Conservation (phyloP, 768 basidiomycete species). For the Favolaschia claudopus region DNA sequence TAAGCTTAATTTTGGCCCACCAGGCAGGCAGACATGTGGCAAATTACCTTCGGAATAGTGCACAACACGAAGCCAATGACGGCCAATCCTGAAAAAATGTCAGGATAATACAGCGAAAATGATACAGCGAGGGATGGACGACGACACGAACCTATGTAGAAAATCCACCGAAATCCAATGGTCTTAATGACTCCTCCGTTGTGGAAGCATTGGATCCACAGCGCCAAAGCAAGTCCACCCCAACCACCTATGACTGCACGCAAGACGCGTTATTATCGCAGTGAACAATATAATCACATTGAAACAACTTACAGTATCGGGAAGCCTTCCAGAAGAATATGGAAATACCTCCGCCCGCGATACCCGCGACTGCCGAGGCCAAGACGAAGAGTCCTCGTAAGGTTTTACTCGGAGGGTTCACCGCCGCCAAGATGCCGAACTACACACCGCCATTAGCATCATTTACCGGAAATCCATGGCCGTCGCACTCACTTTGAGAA, state of each 20-base stretch:
- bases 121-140: constrained; percentile 12
- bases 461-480: neutral
- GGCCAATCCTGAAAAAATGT: constrained; percentile 59
- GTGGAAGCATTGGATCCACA: constrained; percentile 88
- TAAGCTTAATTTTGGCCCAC: constrained; percentile 18
- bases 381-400: constrained; percentile 92
- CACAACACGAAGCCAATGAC: constrained; percentile 84
- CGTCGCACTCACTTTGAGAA: constrained; percentile 56
- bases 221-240: constrained; percentile 86
- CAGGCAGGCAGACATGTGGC: constrained; percentile 24
- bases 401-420: constrained; percentile 81
- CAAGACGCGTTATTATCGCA: no score
- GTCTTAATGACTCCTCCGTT: constrained; percentile 81
- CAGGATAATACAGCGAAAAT: constrained; percentile 30
- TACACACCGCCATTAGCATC: constrained; percentile 1
- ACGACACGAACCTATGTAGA: constrained; percentile 74
- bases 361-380: constrained; percentile 77
- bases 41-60: constrained; percentile 79
- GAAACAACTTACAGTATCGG: constrained; percentile 71
- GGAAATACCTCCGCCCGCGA: constrained; percentile 83
- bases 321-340: constrained; percentile 95
- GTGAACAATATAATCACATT: no score
- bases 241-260: constrained; percentile 65
- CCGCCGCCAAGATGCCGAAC: constrained; percentile 84
- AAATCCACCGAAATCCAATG: constrained; percentile 86